These are phyloP conservation scores for Amanita inopinata DNA, from an alignment of 768 basidiomycete genomes.

Conservation along the genomic window DNA sequence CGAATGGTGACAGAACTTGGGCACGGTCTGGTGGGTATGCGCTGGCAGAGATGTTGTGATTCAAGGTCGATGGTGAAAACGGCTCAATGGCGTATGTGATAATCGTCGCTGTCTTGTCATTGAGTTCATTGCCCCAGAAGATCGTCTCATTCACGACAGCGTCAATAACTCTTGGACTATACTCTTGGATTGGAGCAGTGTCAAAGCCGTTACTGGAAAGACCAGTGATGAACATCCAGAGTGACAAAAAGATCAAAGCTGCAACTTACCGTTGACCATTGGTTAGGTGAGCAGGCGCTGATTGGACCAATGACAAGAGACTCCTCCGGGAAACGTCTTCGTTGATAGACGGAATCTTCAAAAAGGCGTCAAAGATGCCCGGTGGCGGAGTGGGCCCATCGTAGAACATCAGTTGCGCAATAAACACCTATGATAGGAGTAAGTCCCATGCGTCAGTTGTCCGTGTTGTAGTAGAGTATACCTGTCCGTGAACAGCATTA, in stretches of 20 bases:
- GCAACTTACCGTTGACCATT: constrained; percentile 15
- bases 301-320: constrained; percentile 30
- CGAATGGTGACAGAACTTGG: constrained; percentile 31
- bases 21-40: constrained; percentile 40
- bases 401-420: constrained; percentile 42
- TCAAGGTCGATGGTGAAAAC: constrained; percentile 31
- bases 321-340: constrained; percentile 30
- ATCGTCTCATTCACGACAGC: constrained; percentile 34
- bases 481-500: neutral
- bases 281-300: constrained; percentile 26
- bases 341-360: constrained; percentile 30
- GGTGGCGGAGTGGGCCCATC: constrained; percentile 39
- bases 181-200: constrained; percentile 30
- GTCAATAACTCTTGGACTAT: constrained; percentile 26
- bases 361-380: constrained; percentile 43
- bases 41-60: constrained; percentile 21
- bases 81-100: constrained; percentile 44
- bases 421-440: constrained; percentile 1
- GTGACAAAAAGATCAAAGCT: constrained; percentile 1
- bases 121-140: constrained; percentile 31
- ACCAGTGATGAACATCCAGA: constrained; percentile 6
- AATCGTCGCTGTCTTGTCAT: constrained; percentile 19
- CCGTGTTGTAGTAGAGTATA: neutral
- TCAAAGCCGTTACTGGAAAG: constrained; percentile 24
- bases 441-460: neutral